Evolutionary conservation across 257 asterid genomes (phyloP).

Genomic region (Gentiana dahurica): DNA sequence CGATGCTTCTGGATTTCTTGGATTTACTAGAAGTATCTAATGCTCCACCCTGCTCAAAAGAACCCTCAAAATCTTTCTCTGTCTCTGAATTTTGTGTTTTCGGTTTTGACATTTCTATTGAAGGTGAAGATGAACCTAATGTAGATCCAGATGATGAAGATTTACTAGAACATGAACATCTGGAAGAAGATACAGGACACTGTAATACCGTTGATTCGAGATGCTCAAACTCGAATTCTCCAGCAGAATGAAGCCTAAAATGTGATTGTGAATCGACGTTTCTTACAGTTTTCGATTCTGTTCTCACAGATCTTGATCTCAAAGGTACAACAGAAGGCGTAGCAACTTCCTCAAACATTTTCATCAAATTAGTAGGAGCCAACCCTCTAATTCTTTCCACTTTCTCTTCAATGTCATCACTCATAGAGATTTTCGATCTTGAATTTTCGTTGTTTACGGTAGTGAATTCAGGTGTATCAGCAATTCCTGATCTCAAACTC

Average conservation of each 20-base stretch:
- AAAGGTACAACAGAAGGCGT: conserved; percentile 27
- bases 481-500: conserved; percentile 45
- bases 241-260: conserved; percentile 48
- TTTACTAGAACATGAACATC: conserved; percentile 4
- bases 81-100: conserved; percentile 18
- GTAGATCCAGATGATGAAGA: conserved; percentile 4
- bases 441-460: conserved; percentile 8
- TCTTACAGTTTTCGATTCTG: conserved; percentile 23
- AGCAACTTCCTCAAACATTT: conserved; percentile 38
- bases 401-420: conserved; percentile 16
- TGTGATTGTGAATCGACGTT: conserved; percentile 17
- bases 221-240: conserved; percentile 40
- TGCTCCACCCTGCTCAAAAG: conserved; percentile 12
- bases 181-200: conserved; percentile 8
- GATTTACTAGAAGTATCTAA: conserved; percentile 11
- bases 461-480: conserved; percentile 20
- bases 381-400: conserved; percentile 37
- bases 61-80: conserved; percentile 12
- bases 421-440: conserved; percentile 15
- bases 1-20: conserved; percentile 24
- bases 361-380: conserved; percentile 46
- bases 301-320: conserved; percentile 41
- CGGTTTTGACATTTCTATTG: conserved; percentile 24
- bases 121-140: conserved; percentile 14
- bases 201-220: conserved; percentile 24